Percentiles rank a stretch among this genome's conserved stretches.
phyloP scores from a whole-genome alignment of 2,329 filamentous ascomycete species.

The Ceratocystis lukuohia region DNA sequence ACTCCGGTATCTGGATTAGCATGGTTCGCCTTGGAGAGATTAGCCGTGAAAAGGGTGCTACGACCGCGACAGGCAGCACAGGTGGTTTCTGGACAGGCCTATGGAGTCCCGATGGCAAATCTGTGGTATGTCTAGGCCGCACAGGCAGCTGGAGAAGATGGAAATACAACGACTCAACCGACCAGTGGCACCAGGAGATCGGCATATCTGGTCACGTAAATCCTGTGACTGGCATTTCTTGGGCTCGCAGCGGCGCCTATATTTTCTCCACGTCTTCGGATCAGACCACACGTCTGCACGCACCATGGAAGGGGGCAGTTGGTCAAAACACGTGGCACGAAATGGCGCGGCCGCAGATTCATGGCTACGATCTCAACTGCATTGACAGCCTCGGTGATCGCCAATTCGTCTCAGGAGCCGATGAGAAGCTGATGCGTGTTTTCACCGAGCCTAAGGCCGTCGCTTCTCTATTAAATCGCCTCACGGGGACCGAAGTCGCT shows the following conservation, averaged over 20 bases:
- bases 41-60: slow-evolving; percentile 86
- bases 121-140: slow-evolving; percentile 69
- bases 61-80: slow-evolving; percentile 87
- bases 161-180: slow-evolving; percentile 46
- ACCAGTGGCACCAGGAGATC: slow-evolving; percentile 63
- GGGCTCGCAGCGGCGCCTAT: slow-evolving; percentile 71
- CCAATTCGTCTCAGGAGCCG: slow-evolving; percentile 85
- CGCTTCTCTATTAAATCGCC: slow-evolving; percentile 54
- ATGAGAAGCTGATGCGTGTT: slow-evolving; percentile 94
- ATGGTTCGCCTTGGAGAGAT: slow-evolving; percentile 80
- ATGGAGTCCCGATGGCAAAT: slow-evolving; percentile 62
- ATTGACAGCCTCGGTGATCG: slow-evolving; percentile 59
- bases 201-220: slow-evolving; percentile 75
- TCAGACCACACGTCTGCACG: slow-evolving; percentile 82
- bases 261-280: slow-evolving; percentile 80
- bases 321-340: slow-evolving; percentile 67
- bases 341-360: slow-evolving; percentile 88
- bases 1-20: slow-evolving; percentile 85
- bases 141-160: slow-evolving; percentile 91
- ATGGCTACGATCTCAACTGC: slow-evolving; percentile 96
- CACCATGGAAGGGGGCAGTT: slow-evolving; percentile 51
- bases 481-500: slow-evolving; percentile 39
- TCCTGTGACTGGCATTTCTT: slow-evolving; percentile 68
- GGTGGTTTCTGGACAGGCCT: slow-evolving; percentile 94
- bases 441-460: slow-evolving; percentile 82